Conservation (phyloP, 163 green algal genomes). For the Picocystis sp. region DNA sequence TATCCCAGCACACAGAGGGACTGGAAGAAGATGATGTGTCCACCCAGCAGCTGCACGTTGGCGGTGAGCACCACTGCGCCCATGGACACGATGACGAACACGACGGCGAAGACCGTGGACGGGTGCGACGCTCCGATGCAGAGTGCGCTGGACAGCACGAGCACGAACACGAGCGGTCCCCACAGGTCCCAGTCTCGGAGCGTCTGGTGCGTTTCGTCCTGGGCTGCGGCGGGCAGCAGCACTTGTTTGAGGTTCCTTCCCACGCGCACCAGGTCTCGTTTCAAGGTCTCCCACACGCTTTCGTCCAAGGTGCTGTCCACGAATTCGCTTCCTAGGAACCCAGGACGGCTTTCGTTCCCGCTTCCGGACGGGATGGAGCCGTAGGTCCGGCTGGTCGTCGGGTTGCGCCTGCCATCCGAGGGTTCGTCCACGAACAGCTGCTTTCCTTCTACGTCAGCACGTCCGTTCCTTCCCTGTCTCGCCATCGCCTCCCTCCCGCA, state of each 20-base stretch:
- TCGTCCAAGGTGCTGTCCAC: slow-evolving; percentile 69
- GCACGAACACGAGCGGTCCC: slow-evolving; percentile 80
- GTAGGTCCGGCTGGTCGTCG: too few relatives aligned
- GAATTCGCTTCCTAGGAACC: not conserved
- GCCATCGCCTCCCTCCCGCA: too few relatives aligned
- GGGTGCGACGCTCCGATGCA: slow-evolving; percentile 29
- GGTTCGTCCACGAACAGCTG: too few relatives aligned
- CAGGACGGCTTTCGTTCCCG: too few relatives aligned
- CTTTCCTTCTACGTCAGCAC: too few relatives aligned
- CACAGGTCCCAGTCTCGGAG: slow-evolving; percentile 96
- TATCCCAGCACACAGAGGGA: slow-evolving; percentile 81
- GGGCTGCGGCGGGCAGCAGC: slow-evolving; percentile 12
- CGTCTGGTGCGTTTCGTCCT: slow-evolving; percentile 21
- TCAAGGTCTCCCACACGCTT: slow-evolving; percentile 67
- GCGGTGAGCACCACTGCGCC: slow-evolving; percentile 81
- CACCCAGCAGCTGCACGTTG: slow-evolving; percentile 83
- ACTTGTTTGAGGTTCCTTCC: slow-evolving; percentile 52
- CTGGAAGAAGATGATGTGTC: slow-evolving; percentile 33
- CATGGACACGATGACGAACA: slow-evolving; percentile 73
- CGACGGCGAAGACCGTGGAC: slow-evolving; percentile 34
- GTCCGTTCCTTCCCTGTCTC: too few relatives aligned
- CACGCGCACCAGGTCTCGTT: slow-evolving; percentile 74
- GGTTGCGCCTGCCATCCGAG: too few relatives aligned
- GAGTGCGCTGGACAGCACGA: slow-evolving; percentile 55
- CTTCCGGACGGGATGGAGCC: too few relatives aligned